Percentiles rank a stretch among this genome's conserved stretches.
These are phyloP conservation scores for Tetrapisispora namnaoensis DNA, from an alignment of 805 yeast species.

Conservation along the genomic window DNA sequence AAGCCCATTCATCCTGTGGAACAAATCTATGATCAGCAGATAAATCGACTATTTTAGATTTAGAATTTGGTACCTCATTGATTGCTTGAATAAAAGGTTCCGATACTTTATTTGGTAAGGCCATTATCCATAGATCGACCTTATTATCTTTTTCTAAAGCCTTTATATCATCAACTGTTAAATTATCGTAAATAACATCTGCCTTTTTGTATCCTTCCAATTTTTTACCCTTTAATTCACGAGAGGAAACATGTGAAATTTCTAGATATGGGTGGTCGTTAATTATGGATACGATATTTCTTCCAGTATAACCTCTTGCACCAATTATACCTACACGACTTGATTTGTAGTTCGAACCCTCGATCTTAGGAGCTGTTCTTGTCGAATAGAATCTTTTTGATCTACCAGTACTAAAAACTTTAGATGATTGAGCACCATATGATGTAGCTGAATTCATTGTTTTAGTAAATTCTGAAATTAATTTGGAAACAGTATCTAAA, in stretches of 20 bases:
- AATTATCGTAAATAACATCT: conserved; percentile 70
- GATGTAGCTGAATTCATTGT: conserved; percentile 17
- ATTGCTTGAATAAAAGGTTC: conserved; percentile 77
- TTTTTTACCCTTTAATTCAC: conserved; percentile 83
- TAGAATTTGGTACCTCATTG: conserved; percentile 50
- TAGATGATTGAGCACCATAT: conserved; percentile 29
- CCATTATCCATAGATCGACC: conserved; percentile 98
- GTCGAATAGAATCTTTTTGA: conserved; percentile 47
- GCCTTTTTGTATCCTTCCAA: conserved; percentile 80
- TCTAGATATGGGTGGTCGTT: conserved; percentile 84
- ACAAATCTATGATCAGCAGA: conserved; percentile 97
- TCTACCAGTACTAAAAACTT: conserved; percentile 38
- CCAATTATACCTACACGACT: conserved; percentile 89
- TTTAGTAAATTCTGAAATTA: conserved; percentile 48
- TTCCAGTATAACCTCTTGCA: conserved; percentile 97
- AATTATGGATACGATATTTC: conserved; percentile 77
- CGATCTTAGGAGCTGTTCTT: conserved; percentile 48
- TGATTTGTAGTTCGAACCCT: conserved; percentile 50
- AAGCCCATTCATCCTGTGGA: conserved; percentile 76
- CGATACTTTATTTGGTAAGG: conserved; percentile 95
- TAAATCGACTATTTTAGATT: conserved; percentile 78
- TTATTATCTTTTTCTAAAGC: conserved; percentile 62
- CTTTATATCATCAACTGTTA: conserved; percentile 79
- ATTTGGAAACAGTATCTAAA: conserved; percentile 48
- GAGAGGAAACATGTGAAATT: conserved; percentile 86